phyloP scores from a whole-genome alignment of 805 yeast genomes.

The Wickerhamiella sorbophila region DNA sequence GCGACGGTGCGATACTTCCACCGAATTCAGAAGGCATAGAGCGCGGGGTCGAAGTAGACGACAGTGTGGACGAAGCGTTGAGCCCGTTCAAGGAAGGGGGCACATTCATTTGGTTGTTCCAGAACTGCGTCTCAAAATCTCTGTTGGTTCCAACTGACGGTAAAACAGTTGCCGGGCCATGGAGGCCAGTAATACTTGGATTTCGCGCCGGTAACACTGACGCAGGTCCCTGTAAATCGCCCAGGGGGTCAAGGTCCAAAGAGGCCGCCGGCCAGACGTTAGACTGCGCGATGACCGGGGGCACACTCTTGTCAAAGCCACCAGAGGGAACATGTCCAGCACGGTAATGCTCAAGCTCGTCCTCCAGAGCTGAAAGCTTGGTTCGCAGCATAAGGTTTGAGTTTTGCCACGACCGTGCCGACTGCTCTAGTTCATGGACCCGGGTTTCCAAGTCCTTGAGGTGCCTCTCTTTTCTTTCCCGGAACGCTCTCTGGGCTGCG shows the following conservation, averaged over 20 bases:
- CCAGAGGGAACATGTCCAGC: not conserved
- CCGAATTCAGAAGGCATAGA: not conserved
- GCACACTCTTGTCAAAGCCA: not conserved
- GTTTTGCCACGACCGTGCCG: slow-evolving; percentile 48
- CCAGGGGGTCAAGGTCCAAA: not conserved
- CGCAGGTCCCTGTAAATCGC: slow-evolving; percentile 1
- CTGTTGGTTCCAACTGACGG: not conserved
- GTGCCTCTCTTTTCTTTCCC: slow-evolving; percentile 83
- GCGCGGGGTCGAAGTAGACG: not conserved
- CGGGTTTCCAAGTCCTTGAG: slow-evolving; percentile 75
- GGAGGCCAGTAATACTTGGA: not conserved
- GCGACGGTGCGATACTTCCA: not conserved
- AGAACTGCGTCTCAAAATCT: not conserved
- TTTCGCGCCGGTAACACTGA: not conserved
- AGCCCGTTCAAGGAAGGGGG: not conserved
- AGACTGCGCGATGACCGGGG: not conserved
- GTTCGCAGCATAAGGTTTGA: slow-evolving; percentile 62
- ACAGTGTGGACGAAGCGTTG: no score
- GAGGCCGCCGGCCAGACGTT: not conserved
- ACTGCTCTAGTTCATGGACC: slow-evolving; percentile 57
- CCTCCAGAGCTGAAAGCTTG: slow-evolving; percentile 61
- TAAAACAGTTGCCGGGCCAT: slow-evolving; percentile 2
- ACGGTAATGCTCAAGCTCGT: slow-evolving; percentile 52
- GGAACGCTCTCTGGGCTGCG: slow-evolving; percentile 95
- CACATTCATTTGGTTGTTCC: not conserved